These are phyloP conservation scores for Hemerocallis citrina DNA, from an alignment of 106 monocot genomes.

Conservation along the genomic window DNA sequence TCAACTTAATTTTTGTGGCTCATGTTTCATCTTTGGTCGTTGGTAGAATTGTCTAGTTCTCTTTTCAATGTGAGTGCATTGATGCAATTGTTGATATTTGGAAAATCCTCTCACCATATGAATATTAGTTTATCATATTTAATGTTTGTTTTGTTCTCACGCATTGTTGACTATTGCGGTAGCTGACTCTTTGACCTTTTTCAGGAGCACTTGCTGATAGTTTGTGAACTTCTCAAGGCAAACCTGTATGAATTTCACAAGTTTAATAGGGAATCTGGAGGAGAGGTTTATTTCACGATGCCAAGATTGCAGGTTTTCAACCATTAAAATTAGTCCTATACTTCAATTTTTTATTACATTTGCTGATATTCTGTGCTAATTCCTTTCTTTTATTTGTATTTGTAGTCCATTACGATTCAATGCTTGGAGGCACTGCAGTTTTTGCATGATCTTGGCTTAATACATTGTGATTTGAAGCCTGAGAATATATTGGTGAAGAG, in stretches of 20 bases:
- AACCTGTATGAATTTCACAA: constrained; percentile 99
- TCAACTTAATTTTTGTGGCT: no score
- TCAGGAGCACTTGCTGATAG: constrained; percentile 97
- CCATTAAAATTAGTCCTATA: neutral
- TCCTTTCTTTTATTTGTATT: neutral
- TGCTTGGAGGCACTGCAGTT: constrained; percentile 95
- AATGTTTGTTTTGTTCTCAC: no score
- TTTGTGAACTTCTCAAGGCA: constrained; percentile 98
- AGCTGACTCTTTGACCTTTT: no score
- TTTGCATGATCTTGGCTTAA: constrained; percentile 89
- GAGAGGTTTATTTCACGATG: constrained; percentile 99
- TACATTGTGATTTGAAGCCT: constrained; percentile 98
- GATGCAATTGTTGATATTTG: no score
- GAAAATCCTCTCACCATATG: no score
- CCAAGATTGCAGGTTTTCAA: constrained; percentile 86
- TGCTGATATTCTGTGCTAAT: neutral
- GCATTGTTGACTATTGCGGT: no score
- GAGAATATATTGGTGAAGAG: constrained; percentile 99
- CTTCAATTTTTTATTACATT: neutral
- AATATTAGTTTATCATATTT: no score
- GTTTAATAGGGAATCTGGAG: constrained; percentile 98
- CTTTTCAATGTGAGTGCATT: no score
- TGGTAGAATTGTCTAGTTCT: no score
- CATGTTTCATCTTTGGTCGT: no score
- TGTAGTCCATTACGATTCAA: constrained; percentile 95